These are phyloP conservation scores for Falciphora oryzae DNA, from an alignment of 2,329 filamentous ascomycete species.

Conservation along the genomic window DNA sequence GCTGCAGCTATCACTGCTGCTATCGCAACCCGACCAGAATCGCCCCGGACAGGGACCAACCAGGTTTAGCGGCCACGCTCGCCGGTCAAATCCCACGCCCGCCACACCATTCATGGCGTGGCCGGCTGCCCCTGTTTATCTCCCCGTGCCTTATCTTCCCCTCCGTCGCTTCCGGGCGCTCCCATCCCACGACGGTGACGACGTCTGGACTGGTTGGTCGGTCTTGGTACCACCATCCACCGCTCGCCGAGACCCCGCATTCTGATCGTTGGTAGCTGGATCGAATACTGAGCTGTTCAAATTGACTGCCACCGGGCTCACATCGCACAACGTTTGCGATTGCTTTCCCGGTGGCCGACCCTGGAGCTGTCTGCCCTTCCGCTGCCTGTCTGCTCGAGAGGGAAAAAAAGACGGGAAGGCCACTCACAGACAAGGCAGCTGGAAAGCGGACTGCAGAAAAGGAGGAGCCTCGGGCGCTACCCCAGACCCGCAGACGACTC, in stretches of 20 bases:
- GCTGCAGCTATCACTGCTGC: not conserved
- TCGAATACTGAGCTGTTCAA: not conserved
- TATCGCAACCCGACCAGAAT: not conserved
- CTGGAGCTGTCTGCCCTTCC: not conserved
- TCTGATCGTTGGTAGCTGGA: not conserved
- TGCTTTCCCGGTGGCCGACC: not conserved
- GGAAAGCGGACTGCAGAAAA: not conserved
- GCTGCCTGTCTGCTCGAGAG: too few species aligned
- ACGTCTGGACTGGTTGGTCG: too few species aligned
- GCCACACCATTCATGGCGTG: not conserved
- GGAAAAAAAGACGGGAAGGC: not conserved
- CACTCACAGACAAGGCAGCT: not conserved
- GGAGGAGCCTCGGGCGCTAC: not conserved
- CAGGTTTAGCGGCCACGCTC: not conserved
- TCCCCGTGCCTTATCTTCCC: slow-evolving; percentile 1
- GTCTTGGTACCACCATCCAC: not conserved
- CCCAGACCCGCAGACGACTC: not conserved
- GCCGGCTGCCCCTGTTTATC: not conserved
- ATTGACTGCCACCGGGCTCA: not conserved
- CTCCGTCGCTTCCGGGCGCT: not conserved
- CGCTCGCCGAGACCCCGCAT: not conserved
- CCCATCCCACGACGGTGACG: not conserved
- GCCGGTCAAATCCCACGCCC: not conserved
- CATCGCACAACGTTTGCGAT: not conserved
- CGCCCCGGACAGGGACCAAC: not conserved